Evolutionary conservation across 768 basidiomycete species (phyloP).

Genomic region (Rubroboletus satanas): DNA sequence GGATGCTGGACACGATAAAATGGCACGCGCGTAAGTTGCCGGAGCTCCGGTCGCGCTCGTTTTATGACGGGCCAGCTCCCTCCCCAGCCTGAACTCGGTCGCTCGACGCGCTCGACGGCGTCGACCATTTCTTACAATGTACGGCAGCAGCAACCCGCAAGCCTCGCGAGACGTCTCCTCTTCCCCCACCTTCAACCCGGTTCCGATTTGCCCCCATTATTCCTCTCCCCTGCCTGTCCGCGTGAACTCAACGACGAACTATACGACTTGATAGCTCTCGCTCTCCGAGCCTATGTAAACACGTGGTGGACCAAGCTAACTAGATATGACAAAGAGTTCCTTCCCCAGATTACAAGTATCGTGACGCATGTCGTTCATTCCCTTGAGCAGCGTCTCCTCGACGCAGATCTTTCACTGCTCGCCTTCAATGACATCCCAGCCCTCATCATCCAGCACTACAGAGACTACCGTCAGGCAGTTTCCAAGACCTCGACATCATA

Average conservation of each 20-base stretch:
- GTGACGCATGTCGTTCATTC: conserved; percentile 53
- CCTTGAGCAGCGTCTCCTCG: conserved; percentile 55
- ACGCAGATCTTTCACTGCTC: conserved; percentile 56
- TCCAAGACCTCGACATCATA: conserved; percentile 66
- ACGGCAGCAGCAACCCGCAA: conserved; percentile 28
- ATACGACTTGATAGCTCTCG: conserved; percentile 78
- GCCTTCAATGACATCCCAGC: conserved; percentile 60
- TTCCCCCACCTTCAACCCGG: conserved; percentile 51
- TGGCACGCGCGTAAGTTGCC: background rate
- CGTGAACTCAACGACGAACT: conserved; percentile 52
- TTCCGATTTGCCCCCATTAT: conserved; percentile 49
- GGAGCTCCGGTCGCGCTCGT: background rate
- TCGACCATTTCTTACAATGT: conserved; percentile 20
- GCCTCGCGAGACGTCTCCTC: conserved; percentile 56
- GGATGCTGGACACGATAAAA: background rate
- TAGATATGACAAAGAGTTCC: conserved; percentile 78
- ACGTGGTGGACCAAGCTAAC: conserved; percentile 87
- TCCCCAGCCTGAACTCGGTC: background rate
- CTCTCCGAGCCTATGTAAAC: conserved; percentile 71
- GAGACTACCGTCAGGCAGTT: conserved; percentile 69
- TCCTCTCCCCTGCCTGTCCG: conserved; percentile 40
- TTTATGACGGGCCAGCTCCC: conserved; percentile 1
- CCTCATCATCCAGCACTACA: conserved; percentile 70
- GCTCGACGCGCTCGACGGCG: conserved; percentile 21
- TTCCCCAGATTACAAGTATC: conserved; percentile 64